A percentile compares a stretch with the other conserved stretches of the same genome.
phyloP scores from a whole-genome alignment of 2,329 filamentous ascomycete genomes.

The Coniochaeta sp. region DNA sequence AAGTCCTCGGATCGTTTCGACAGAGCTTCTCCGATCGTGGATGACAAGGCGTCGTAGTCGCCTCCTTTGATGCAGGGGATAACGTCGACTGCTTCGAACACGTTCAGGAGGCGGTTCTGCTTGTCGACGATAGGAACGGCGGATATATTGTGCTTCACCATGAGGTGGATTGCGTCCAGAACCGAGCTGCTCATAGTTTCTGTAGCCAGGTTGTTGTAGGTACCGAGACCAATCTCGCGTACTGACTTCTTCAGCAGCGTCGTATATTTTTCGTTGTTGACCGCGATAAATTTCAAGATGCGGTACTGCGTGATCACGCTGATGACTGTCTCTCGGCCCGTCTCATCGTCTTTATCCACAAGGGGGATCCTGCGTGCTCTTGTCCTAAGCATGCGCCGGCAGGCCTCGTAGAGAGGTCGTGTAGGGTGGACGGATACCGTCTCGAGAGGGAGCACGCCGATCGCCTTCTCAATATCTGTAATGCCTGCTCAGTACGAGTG shows the following conservation, averaged over 20 bases:
- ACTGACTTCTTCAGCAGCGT: constrained; percentile 83
- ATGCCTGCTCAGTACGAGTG: neutral
- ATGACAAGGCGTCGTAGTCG: constrained; percentile 80
- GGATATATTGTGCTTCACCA: constrained; percentile 90
- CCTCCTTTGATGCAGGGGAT: constrained; percentile 93
- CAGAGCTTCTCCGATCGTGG: constrained; percentile 81
- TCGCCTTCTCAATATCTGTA: constrained; percentile 87
- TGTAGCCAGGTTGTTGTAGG: constrained; percentile 68
- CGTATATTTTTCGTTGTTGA: constrained; percentile 81
- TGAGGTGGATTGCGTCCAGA: constrained; percentile 86
- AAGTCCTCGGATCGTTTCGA: constrained; percentile 85
- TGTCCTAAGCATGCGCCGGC: constrained; percentile 87
- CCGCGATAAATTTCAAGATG: constrained; percentile 96
- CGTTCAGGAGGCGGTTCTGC: constrained; percentile 73
- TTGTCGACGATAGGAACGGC: constrained; percentile 88
- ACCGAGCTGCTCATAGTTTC: constrained; percentile 85
- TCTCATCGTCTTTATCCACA: constrained; percentile 91
- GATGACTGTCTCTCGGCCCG: constrained; percentile 82
- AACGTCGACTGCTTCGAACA: constrained; percentile 96
- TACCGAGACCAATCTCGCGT: constrained; percentile 75
- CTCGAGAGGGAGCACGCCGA: constrained; percentile 84
- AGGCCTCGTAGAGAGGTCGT: constrained; percentile 87
- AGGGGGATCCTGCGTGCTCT: constrained; percentile 89
- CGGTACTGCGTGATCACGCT: constrained; percentile 98
- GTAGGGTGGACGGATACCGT: constrained; percentile 94